phyloP scores from a whole-genome alignment of 305 asterid genomes.

The Solanum hybrid region DNA sequence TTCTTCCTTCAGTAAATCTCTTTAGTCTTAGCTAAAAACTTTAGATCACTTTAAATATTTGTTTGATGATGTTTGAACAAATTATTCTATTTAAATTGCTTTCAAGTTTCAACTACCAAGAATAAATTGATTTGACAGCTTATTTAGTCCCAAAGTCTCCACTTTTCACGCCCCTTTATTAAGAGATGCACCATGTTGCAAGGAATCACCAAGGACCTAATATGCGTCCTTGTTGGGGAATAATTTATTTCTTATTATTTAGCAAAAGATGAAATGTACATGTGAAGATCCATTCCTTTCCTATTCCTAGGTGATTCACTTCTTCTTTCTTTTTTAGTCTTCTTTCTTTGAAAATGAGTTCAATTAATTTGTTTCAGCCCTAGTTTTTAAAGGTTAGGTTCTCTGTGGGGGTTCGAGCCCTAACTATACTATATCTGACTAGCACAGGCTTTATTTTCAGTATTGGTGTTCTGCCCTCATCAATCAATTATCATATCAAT shows the following conservation, averaged over 20 bases:
- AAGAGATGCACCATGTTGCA: conserved; percentile 1
- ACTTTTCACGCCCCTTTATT: neutral
- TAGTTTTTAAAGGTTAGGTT: neutral
- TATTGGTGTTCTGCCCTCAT: neutral
- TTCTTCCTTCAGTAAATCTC: neutral
- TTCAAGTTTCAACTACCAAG: neutral
- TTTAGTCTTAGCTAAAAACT: neutral
- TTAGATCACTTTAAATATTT: neutral
- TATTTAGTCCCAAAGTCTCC: neutral
- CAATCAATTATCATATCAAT: neutral
- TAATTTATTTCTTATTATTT: neutral
- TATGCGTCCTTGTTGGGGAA: neutral
- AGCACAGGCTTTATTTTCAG: neutral
- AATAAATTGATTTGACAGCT: neutral
- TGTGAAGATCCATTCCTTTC: neutral
- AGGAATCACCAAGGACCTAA: conserved; percentile 4
- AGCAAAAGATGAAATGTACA: neutral
- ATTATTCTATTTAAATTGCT: neutral
- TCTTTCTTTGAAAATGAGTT: neutral
- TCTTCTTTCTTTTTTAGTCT: neutral
- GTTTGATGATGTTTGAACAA: neutral
- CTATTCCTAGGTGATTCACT: neutral
- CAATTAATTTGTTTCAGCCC: neutral
- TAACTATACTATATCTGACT: neutral
- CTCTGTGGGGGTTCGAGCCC: neutral